Evolutionary conservation across 495 filamentous ascomycete genomes (phyloP).

Genomic region (Cenococcum geophilum): DNA sequence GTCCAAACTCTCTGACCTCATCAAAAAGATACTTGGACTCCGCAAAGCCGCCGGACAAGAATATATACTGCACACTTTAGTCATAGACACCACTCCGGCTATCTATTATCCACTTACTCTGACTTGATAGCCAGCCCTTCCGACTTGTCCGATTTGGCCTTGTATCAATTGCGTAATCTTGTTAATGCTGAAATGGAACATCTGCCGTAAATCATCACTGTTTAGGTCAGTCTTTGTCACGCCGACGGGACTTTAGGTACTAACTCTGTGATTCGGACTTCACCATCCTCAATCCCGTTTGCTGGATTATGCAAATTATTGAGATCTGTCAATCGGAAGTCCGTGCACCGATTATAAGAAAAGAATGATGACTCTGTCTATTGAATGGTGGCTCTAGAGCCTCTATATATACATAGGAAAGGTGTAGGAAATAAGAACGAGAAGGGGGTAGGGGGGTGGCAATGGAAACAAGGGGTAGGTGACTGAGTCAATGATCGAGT

Average conservation of each 20-base stretch:
- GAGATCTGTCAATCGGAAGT: no score
- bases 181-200: neutral
- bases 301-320: neutral
- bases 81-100: neutral
- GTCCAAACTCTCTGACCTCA: neutral
- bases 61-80: neutral
- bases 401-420: no score
- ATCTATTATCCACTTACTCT: neutral
- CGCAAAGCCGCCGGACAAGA: neutral
- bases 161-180: neutral
- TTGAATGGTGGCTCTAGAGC: no score
- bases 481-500: no score
- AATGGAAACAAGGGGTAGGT: no score
- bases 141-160: neutral
- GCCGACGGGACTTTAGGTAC: neutral
- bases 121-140: neutral
- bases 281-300: conserved; percentile 1
- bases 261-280: neutral
- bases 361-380: no score
- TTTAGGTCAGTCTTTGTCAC: neutral
- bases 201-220: neutral
- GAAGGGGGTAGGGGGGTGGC: no score
- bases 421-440: no score
- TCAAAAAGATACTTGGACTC: neutral
- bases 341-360: no score